Evolutionary conservation across 371 early-diverging fungal species (phyloP), one percentile per base, ranked within the genome.

Genomic region (Saksenaea oblongispora): DNA sequence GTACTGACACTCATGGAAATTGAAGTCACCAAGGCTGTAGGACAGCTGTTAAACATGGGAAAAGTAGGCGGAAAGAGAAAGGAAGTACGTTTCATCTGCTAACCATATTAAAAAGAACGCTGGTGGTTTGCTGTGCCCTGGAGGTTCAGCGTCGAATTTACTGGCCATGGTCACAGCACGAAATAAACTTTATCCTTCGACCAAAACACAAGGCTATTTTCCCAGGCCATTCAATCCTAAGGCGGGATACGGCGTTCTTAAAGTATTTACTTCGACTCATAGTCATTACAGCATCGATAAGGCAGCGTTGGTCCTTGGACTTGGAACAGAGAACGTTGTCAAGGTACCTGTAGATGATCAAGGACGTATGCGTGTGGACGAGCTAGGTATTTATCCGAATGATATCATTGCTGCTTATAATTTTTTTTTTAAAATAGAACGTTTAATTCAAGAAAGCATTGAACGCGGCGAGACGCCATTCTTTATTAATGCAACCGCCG

Each of bases 221-320:
- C 86, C 83, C 26, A 67, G 69, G 5, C 84, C 79, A 0, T 74
- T 77, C 9, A 66, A 76, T 26, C 72, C 71, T 1, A 26, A 47
- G 13, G 70, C 74, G 1, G 67, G 35, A 0, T 83, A 86, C 61
- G 85, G 86, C 17, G 77, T 72, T 47, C 74, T 92, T 8, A 83
- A 84, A 24, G 80, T 92, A 18, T 93, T 93, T 71, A 91, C 93
- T 0, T 92, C 92, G 18, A 69, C 63, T 0, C 86, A 91, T 27
- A 84, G 90, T 28, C 95, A 95, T 63, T 95, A 93, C 67, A 90
- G 90, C 28, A 83, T 95, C 24, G 88, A 88, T 26, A 93, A 93
- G 70, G 73, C 91, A 5, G 92, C 88, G 1, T 83, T 91, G 22
- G 76, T 87, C 0, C 72, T 91, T 63, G 95, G 95, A 0, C 60